Percentiles rank a stretch among this genome's conserved stretches.
These are phyloP conservation scores for Jackrogersella multiformis DNA, from an alignment of 495 filamentous ascomycete genomes.

Conservation along the genomic window DNA sequence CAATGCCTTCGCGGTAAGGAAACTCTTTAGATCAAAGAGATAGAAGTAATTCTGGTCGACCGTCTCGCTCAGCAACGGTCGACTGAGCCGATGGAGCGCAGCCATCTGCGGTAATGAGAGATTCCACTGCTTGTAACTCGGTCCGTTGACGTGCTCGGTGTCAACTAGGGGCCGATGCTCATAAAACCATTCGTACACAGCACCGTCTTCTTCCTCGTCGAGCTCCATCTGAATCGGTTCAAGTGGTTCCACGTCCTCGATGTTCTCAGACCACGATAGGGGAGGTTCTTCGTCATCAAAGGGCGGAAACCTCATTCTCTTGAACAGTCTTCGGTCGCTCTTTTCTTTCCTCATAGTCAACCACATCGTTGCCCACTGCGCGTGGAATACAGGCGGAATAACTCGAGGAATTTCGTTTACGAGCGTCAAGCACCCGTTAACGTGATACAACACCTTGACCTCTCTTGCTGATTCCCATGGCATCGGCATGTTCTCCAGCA, in stretches of 20 bases:
- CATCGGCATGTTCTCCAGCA: slow-evolving; percentile 99
- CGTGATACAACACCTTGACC: slow-evolving; percentile 98
- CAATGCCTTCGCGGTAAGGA: slow-evolving; percentile 94
- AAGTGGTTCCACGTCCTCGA: slow-evolving; percentile 96
- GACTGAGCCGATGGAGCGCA: slow-evolving; percentile 89
- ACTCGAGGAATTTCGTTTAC: slow-evolving; percentile 98
- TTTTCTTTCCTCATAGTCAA: slow-evolving; percentile 98
- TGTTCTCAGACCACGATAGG: slow-evolving; percentile 97
- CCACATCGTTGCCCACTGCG: slow-evolving; percentile 99
- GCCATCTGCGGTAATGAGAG: slow-evolving; percentile 95
- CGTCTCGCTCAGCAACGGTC: slow-evolving; percentile 88
- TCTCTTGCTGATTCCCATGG: slow-evolving; percentile 97
- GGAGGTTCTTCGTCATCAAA: slow-evolving; percentile 99
- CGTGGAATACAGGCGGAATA: slow-evolving; percentile 98
- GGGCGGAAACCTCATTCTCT: slow-evolving; percentile 98
- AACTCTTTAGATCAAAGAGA: slow-evolving; percentile 96
- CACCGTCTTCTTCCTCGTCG: slow-evolving; percentile 90
- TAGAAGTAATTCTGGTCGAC: slow-evolving; percentile 98
- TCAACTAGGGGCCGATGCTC: slow-evolving; percentile 92
- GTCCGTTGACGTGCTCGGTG: slow-evolving; percentile 93
- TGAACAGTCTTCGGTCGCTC: slow-evolving; percentile 95
- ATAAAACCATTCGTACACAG: slow-evolving; percentile 97
- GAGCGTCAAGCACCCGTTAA: slow-evolving; percentile 95
- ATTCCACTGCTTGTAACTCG: slow-evolving; percentile 98
- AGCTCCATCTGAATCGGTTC: slow-evolving; percentile 99